A percentile compares a stretch with the other conserved stretches of the same genome.
phyloP scores from a whole-genome alignment of 352 stramenopile species.

The Stephanocyclus meneghinianus region DNA sequence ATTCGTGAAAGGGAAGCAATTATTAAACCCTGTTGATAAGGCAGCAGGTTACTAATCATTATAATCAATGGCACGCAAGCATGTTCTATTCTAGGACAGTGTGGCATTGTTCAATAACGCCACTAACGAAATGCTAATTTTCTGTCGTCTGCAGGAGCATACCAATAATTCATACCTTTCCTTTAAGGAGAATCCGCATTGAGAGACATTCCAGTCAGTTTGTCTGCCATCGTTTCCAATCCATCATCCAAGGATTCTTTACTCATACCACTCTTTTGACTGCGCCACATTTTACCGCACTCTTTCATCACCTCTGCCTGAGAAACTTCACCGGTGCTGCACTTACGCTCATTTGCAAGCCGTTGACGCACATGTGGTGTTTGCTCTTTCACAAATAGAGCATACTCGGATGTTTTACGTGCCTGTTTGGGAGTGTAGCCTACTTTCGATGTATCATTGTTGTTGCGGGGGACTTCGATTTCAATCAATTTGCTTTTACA shows the following conservation, averaged over 20 bases:
- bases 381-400: constrained; percentile 70
- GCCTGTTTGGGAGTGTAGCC: constrained; percentile 55
- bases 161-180: background rate
- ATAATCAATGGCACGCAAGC: background rate
- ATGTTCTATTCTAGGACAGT: background rate
- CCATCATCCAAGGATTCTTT: constrained; percentile 7
- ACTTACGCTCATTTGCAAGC: constrained; percentile 33
- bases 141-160: background rate
- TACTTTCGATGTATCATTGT: constrained; percentile 23
- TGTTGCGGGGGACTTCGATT: constrained; percentile 53
- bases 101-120: too few relatives aligned
- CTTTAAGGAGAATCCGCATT: background rate
- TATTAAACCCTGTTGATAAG: constrained; percentile 73
- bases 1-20: constrained; percentile 57
- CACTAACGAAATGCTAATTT: background rate
- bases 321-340: constrained; percentile 41
- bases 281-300: constrained; percentile 64
- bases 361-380: constrained; percentile 46
- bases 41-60: constrained; percentile 62
- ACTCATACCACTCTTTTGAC: constrained; percentile 32
- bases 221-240: constrained; percentile 1
- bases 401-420: constrained; percentile 56
- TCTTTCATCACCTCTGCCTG: constrained; percentile 78
- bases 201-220: constrained; percentile 1
- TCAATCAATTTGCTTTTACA: constrained; percentile 74